phyloP scores from a whole-genome alignment of 2,329 filamentous ascomycete genomes.

The Phialophora expanda region DNA sequence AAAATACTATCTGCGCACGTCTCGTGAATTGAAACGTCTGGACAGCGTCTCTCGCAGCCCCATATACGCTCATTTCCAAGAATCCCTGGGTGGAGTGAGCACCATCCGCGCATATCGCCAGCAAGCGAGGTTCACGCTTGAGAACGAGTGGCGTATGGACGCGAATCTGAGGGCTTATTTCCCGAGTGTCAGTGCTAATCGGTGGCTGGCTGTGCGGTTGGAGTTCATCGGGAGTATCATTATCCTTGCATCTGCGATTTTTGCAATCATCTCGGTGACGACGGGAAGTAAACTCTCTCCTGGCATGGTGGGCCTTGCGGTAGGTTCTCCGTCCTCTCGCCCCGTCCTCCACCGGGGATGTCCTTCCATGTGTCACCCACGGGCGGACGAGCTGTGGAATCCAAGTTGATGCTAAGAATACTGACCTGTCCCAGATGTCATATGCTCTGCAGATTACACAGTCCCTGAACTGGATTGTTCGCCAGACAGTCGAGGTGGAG shows the following conservation, averaged over 20 bases:
- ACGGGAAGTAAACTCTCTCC: constrained; percentile 67
- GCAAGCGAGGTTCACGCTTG: constrained; percentile 81
- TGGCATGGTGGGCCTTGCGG: constrained; percentile 81
- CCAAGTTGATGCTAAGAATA: constrained; percentile 17
- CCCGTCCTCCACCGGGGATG: neutral
- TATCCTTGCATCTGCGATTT: constrained; percentile 82
- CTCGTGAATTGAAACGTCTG: constrained; percentile 91
- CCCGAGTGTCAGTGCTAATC: constrained; percentile 89
- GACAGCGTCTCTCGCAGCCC: constrained; percentile 95
- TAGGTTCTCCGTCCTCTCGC: constrained; percentile 24
- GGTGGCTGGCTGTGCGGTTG: constrained; percentile 92
- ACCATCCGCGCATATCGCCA: constrained; percentile 96
- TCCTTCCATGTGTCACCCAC: neutral
- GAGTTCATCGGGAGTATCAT: constrained; percentile 96
- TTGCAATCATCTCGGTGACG: constrained; percentile 80
- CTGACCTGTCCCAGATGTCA: constrained; percentile 67
- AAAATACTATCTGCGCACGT: constrained; percentile 94
- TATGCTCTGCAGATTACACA: constrained; percentile 97
- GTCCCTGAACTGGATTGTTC: constrained; percentile 97
- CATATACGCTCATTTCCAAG: constrained; percentile 98
- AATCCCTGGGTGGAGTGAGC: constrained; percentile 89
- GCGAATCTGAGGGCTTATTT: constrained; percentile 93
- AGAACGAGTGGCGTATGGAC: constrained; percentile 98
- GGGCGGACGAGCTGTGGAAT: neutral
- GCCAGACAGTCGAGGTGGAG: constrained; percentile 98